Percentiles rank a stretch among this genome's conserved stretches.
Evolutionary conservation across 352 stramenopile genomes (phyloP).

Genomic region (Phytopythium aichiense): DNA sequence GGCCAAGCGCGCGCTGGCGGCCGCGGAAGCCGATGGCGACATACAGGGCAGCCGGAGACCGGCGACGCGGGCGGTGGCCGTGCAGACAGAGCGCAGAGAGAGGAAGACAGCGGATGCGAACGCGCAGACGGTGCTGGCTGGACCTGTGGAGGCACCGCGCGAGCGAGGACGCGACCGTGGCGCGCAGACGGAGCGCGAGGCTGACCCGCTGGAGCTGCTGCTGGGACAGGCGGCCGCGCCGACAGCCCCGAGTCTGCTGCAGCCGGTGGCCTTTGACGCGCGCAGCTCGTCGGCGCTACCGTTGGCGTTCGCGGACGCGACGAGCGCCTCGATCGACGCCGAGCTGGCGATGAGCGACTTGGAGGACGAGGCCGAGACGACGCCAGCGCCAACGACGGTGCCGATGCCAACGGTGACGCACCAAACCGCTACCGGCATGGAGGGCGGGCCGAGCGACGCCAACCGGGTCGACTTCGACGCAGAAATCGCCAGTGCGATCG

Average conservation of each 20-base stretch:
- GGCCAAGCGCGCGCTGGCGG: slow-evolving; percentile 15
- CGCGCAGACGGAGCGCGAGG: slow-evolving; percentile 14
- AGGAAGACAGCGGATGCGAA: slow-evolving; percentile 3
- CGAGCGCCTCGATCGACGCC: slow-evolving; percentile 26
- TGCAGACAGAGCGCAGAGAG: slow-evolving; percentile 13
- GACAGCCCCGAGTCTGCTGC: slow-evolving; percentile 5
- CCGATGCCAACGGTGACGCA: not conserved
- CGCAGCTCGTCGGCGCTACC: not conserved
- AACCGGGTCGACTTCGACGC: slow-evolving; percentile 6
- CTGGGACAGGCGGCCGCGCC: not conserved
- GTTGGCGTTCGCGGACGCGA: slow-evolving; percentile 11
- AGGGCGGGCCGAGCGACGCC: slow-evolving; percentile 7
- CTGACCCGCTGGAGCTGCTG: not conserved
- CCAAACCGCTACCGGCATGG: not conserved
- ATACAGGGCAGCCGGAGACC: not conserved
- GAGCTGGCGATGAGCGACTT: slow-evolving; percentile 10
- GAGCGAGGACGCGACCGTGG: slow-evolving; percentile 2
- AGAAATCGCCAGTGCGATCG: slow-evolving; percentile 21
- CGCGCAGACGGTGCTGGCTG: slow-evolving; percentile 24
- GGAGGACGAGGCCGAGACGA: not conserved
- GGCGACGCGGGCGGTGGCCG: not conserved
- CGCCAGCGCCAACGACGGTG: not conserved
- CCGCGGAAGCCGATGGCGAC: slow-evolving; percentile 21
- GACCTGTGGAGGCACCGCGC: slow-evolving; percentile 10
- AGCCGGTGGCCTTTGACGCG: slow-evolving; percentile 1